Conservation (phyloP, 495 filamentous ascomycete genomes). For the Chaetomium cochliodes region DNA sequence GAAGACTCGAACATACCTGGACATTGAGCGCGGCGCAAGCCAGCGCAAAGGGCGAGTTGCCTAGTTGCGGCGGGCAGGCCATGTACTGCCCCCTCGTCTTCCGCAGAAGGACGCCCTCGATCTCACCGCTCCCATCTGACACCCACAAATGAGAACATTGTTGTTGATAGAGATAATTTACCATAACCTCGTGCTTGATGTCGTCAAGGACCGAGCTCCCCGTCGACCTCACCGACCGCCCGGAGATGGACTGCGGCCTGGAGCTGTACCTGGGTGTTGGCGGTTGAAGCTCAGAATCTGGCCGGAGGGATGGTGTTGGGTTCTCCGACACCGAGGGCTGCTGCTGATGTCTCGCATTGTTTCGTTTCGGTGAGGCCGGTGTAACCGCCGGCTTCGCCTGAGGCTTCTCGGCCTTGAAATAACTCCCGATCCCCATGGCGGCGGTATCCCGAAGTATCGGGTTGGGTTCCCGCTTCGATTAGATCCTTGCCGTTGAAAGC, state of each 20-base stretch:
- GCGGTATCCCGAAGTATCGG: constrained; percentile 19
- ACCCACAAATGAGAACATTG: constrained; percentile 71
- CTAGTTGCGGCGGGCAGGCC: constrained; percentile 63
- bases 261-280: constrained; percentile 47
- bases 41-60: constrained; percentile 55
- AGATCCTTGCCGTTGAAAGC: constrained; percentile 10
- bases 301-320: constrained; percentile 13
- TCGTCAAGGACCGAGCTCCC: constrained; percentile 64
- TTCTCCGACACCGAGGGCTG: constrained; percentile 31
- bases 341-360: constrained; percentile 17
- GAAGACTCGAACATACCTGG: constrained; percentile 46
- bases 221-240: constrained; percentile 44
- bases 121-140: constrained; percentile 59
- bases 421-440: constrained; percentile 59
- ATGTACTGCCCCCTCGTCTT: constrained; percentile 66
- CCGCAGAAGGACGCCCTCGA: constrained; percentile 69
- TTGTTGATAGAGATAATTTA: constrained; percentile 77
- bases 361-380: constrained; percentile 10
- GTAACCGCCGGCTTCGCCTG: constrained; percentile 25
- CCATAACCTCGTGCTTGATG: constrained; percentile 82
- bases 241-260: constrained; percentile 53
- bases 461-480: constrained; percentile 10
- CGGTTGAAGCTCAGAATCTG: constrained; percentile 47
- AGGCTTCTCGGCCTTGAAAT: constrained; percentile 58
- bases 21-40: constrained; percentile 68